A percentile compares a stretch with the other conserved stretches of the same genome.
Conservation (phyloP, 768 basidiomycete species). For the Mrakia hoshinonis region DNA sequence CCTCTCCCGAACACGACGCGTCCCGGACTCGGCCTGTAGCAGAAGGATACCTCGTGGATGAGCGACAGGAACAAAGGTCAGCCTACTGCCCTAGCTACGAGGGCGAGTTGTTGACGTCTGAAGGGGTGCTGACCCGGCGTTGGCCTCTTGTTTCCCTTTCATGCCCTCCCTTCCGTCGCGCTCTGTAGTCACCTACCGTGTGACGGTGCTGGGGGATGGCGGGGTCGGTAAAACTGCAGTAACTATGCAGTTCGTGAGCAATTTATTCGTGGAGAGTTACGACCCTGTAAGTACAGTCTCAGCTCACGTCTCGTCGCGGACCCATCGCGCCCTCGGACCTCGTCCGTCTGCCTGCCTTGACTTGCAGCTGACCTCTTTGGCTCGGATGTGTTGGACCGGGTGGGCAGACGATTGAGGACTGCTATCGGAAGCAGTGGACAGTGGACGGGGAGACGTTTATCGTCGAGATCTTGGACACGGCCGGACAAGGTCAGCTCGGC, state of each 20-base stretch:
- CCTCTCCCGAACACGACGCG: too few relatives aligned
- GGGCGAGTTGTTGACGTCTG: too few relatives aligned
- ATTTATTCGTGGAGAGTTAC: conserved; percentile 93
- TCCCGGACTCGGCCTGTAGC: too few relatives aligned
- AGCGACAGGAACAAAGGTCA: too few relatives aligned
- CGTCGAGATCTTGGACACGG: conserved; percentile 94
- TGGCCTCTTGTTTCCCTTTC: too few relatives aligned
- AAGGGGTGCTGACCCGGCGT: too few relatives aligned
- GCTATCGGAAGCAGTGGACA: conserved; percentile 87
- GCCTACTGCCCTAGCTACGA: too few relatives aligned
- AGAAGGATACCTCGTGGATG: too few relatives aligned
- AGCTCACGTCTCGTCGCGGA: not conserved
- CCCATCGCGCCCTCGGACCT: not conserved
- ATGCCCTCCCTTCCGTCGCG: too few relatives aligned
- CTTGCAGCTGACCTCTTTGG: not conserved
- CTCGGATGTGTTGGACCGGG: not conserved
- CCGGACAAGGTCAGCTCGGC: conserved; percentile 72
- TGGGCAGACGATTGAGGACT: conserved; percentile 77
- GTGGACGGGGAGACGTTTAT: conserved; percentile 94
- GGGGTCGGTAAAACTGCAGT: conserved; percentile 95
- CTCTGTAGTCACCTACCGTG: conserved; percentile 18
- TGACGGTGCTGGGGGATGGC: conserved; percentile 52
- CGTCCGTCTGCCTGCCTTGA: not conserved
- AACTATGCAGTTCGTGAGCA: conserved; percentile 90
- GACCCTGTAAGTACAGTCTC: conserved; percentile 53